Evolutionary conservation across 192 early-diverging fungal genomes (phyloP).

Genomic region (Coemansia sp.): DNA sequence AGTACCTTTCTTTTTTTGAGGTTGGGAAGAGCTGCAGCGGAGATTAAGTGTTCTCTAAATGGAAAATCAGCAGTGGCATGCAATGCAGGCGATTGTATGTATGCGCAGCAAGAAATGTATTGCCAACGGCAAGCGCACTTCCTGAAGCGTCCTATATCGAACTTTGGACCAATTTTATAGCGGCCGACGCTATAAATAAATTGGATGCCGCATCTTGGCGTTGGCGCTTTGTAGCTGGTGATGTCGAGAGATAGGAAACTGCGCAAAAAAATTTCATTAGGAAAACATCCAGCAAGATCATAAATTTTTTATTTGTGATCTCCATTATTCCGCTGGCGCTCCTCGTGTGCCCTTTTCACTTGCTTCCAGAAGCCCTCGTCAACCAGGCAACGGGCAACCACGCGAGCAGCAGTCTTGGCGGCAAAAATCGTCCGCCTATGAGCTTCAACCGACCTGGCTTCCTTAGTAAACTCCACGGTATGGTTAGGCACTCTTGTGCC

Average conservation of each 20-base stretch:
- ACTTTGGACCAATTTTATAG: background rate
- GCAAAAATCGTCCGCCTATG: constrained; percentile 58
- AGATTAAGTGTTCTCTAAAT: constrained; percentile 1
- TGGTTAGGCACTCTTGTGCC: constrained; percentile 61
- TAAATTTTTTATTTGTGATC: background rate
- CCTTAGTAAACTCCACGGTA: constrained; percentile 61
- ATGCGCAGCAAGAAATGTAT: background rate
- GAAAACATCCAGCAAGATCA: background rate
- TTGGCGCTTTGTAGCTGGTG: background rate
- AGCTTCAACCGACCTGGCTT: constrained; percentile 58
- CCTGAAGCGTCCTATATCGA: background rate
- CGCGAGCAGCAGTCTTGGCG: constrained; percentile 55
- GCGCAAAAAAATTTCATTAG: background rate
- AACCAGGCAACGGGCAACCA: constrained; percentile 48
- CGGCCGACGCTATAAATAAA: background rate
- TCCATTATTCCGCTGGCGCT: background rate
- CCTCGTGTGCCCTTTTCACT: constrained; percentile 25
- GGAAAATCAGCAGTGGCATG: background rate
- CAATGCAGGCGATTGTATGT: background rate
- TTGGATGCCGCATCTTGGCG: background rate
- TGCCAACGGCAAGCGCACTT: background rate
- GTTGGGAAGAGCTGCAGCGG: background rate
- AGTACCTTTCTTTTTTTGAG: background rate
- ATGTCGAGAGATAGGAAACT: background rate
- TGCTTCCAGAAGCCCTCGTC: constrained; percentile 52